A percentile compares a stretch with the other conserved stretches of the same genome.
Conservation (phyloP, 2,329 filamentous ascomycete species). For the Dichotomopilus funicola region DNA sequence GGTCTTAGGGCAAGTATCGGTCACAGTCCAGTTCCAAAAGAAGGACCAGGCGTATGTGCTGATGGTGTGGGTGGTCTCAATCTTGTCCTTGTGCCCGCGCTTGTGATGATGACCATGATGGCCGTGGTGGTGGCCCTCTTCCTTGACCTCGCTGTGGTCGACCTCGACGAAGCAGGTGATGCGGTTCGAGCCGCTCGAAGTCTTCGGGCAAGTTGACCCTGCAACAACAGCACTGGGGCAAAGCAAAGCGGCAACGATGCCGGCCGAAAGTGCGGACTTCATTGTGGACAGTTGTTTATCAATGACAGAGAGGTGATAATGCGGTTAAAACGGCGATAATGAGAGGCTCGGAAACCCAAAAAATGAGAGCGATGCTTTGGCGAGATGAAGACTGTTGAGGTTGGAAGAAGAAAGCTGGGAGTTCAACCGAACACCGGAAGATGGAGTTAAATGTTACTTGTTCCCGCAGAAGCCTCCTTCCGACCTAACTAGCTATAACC, state of each 20-base stretch:
- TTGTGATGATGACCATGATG: not conserved
- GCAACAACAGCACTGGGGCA: slow-evolving; percentile 18
- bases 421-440: not conserved
- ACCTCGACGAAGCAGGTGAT: slow-evolving; percentile 31
- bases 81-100: not conserved
- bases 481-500: too few species aligned
- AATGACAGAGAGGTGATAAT: not conserved
- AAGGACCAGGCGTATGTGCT: slow-evolving; percentile 23
- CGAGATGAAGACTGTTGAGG: not conserved
- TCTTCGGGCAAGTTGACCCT: slow-evolving; percentile 13
- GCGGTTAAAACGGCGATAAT: slow-evolving; percentile 4
- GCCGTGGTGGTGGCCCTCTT: not conserved
- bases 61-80: slow-evolving; percentile 10
- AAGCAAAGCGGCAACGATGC: slow-evolving; percentile 25
- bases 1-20: slow-evolving; percentile 8
- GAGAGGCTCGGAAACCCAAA: slow-evolving; percentile 4
- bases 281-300: slow-evolving; percentile 2
- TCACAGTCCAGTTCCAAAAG: slow-evolving; percentile 30
- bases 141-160: slow-evolving; percentile 22
- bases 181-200: slow-evolving; percentile 29
- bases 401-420: not conserved
- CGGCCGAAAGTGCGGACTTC: slow-evolving; percentile 22
- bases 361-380: slow-evolving; percentile 4
- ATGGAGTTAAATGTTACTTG: not conserved
- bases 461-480: too few species aligned